phyloP scores from a whole-genome alignment of 768 basidiomycete species.

The Suillus hirtellus region DNA sequence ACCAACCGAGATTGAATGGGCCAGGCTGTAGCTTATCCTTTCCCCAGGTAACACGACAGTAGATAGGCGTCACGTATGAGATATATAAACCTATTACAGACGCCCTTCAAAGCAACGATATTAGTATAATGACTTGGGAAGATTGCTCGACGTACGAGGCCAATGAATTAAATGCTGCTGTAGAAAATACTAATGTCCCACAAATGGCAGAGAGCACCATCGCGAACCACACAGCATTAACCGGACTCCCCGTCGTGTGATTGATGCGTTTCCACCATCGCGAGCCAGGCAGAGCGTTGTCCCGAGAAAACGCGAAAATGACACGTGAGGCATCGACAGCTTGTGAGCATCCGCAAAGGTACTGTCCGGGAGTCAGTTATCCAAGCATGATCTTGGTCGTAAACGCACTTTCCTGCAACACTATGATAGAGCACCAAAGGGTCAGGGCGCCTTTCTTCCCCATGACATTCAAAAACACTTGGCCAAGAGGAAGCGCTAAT shows the following conservation, averaged over 20 bases:
- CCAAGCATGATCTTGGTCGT: not conserved
- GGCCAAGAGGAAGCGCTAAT: constrained; percentile 43
- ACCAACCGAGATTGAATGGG: constrained; percentile 35
- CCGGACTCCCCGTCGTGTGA: constrained; percentile 33
- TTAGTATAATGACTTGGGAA: not conserved
- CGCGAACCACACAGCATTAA: constrained; percentile 45
- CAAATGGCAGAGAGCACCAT: constrained; percentile 31
- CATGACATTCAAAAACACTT: constrained; percentile 40
- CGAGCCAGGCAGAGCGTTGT: constrained; percentile 40
- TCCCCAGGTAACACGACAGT: constrained; percentile 37
- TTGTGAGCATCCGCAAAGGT: constrained; percentile 46
- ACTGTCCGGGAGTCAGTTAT: constrained; percentile 26
- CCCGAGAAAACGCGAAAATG: constrained; percentile 44
- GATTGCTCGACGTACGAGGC: constrained; percentile 29
- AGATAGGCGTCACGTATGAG: constrained; percentile 40
- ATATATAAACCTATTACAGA: constrained; percentile 37
- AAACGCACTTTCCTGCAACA: constrained; percentile 40
- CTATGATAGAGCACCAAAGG: constrained; percentile 44
- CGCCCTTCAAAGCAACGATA: constrained; percentile 19
- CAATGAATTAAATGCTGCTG: constrained; percentile 33
- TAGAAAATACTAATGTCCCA: constrained; percentile 36
- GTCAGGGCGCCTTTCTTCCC: constrained; percentile 44
- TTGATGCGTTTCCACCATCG: constrained; percentile 39
- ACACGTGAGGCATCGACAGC: constrained; percentile 48
- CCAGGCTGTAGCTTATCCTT: constrained; percentile 34